Base-by-base conservation (phyloP, 2,329 filamentous ascomycete species). In the Teratosphaeria pseudoeucalypti region DNA sequence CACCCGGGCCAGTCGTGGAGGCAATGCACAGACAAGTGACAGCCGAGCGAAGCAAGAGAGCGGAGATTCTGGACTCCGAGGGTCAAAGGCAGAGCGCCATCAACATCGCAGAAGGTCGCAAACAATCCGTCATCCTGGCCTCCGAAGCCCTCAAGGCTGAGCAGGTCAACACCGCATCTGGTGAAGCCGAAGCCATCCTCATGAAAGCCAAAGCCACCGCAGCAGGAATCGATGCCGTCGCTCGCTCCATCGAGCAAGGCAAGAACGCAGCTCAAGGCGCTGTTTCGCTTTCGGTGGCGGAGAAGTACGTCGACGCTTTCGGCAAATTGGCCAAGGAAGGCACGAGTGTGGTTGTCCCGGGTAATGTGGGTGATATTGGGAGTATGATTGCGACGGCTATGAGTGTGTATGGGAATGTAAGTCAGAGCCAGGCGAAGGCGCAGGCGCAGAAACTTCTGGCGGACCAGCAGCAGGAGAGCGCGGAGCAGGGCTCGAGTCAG, bases 11-110 rank as follows among this genome's bases (percentile, higher is more conserved):
- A 56, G 94, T 99, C 12, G 92, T 97, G 62, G 90, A 92, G 69
- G 94, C 94, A 69, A 99, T 99, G 94, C 94, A 99, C 79, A 85
- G 94, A 64, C 92, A 97, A 74, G 94, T 99, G 56, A 97, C 94
- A 0, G 94, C 94, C 19, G 94, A 99, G 79, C 88, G 94, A 52
- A 95, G 89, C 70, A 99, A 99, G 82, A 88, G 94, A 64, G 94
- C 94, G 59, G 94, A 99, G 78, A 99, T 99, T 69, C 81, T 99
- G 55, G 94, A 99, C 61, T 96, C 90, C 0, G 94, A 99, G 73
- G 94, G 94, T 76, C 94, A 99, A 77, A 83, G 94, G 63, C 94
- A 99, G 78, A 92, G 87, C 70, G 94, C 94, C 47, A 99, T 99
- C 82, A 99, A 99, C 75, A 96, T 99, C 66, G 94, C 94, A 59